phyloP scores from a whole-genome alignment of 148 eudicot genomes.

The Salicornia ramosissima region DNA sequence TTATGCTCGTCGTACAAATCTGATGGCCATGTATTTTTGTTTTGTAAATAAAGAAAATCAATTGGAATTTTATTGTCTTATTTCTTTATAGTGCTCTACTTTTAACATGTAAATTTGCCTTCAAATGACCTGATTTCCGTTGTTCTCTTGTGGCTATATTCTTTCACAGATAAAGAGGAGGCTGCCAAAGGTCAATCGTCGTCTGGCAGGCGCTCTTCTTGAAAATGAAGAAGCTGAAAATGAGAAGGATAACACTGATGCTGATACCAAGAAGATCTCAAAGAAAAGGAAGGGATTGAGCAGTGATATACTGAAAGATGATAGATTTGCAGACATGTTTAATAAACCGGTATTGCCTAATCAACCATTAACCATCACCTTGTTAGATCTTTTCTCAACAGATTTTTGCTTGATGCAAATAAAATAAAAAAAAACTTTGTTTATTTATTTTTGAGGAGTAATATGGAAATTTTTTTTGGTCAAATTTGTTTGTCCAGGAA shows the following conservation, averaged over 20 bases:
- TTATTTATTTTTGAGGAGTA: no score
- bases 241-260: conserved; percentile 42
- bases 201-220: conserved; percentile 40
- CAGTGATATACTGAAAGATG: conserved; percentile 61
- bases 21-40: not conserved
- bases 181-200: conserved; percentile 70
- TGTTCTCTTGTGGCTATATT: not conserved
- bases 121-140: not conserved
- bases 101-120: not conserved
- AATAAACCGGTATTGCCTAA: conserved; percentile 47
- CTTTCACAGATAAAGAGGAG: conserved; percentile 54
- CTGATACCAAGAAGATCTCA: conserved; percentile 44
- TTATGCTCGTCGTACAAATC: not conserved
- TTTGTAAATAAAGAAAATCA: not conserved
- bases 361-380: not conserved
- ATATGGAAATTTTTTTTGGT: not conserved
- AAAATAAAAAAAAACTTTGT: no score
- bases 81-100: not conserved
- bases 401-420: no score
- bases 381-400: not conserved
- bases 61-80: not conserved
- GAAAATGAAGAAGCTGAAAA: conserved; percentile 63
- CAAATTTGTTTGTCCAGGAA: conserved; percentile 3
- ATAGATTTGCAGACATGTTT: conserved; percentile 58
- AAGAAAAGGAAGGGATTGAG: conserved; percentile 68